Evolutionary conservation across 306 rosid genomes (phyloP).

Genomic region (Delonix regia): DNA sequence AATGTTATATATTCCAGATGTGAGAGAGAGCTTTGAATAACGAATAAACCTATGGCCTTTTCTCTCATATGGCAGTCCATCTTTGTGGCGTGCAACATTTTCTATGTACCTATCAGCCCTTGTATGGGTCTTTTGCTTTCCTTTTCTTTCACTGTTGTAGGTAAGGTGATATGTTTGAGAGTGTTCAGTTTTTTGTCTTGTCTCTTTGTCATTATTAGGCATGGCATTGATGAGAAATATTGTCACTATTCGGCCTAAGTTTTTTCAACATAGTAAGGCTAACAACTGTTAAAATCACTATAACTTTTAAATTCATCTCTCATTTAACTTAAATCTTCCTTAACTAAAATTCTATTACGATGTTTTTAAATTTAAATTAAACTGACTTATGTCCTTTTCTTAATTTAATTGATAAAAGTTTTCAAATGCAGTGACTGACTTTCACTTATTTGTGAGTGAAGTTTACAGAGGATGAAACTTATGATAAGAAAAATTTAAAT

Average conservation of each 20-base stretch:
- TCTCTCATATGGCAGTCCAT: not conserved
- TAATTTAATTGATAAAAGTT: not conserved
- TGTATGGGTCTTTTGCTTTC: slow-evolving; percentile 5
- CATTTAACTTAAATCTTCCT: not conserved
- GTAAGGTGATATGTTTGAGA: not conserved
- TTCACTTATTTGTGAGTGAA: too few species aligned
- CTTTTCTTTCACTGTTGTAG: not conserved
- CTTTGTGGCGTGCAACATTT: slow-evolving; percentile 13
- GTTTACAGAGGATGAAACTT: too few species aligned
- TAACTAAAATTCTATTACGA: not conserved
- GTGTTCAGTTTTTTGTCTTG: not conserved
- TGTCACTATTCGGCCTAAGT: not conserved
- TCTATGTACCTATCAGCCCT: not conserved
- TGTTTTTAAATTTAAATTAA: not conserved
- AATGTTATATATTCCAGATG: not conserved
- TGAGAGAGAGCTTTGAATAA: not conserved
- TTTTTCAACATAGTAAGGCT: not conserved
- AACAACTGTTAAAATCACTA: not conserved
- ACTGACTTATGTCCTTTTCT: not conserved
- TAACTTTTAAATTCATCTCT: not conserved
- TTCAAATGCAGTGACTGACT: too few species aligned
- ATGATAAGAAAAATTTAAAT: not conserved
- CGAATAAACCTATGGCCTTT: not conserved
- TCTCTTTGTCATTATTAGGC: not conserved
- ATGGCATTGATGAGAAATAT: not conserved